Base-by-base conservation (phyloP, 352 stramenopile genomes). In the Blastocystis sp. region DNA sequence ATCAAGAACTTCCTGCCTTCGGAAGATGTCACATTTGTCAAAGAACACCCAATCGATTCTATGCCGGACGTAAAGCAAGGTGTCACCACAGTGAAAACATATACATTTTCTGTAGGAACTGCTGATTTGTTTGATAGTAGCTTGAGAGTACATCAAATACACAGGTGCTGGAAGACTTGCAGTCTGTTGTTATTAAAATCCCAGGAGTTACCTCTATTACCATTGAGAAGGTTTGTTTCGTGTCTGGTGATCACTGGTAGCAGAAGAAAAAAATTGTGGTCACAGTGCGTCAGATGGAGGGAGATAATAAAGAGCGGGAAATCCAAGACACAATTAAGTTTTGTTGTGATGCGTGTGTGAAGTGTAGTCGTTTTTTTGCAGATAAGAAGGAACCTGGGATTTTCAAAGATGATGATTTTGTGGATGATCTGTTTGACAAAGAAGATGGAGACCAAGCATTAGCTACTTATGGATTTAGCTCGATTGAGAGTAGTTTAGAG, bases 401-500 rank as follows among this genome's bases (percentile, higher is more conserved):
- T n/a, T 59, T 59, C 20, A 59, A 59, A 59, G 50, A 59, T n/a
- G 50, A 59, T 59, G 73, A 53, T 20, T 84, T 84, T 26, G 73
- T 84, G 29, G 73, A 84, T 68, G 73, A 84, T 29, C 39, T 84
- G 34, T 84, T 84, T 37, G 43, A 29, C 13, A 84, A 68, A 39
- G 73, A 84, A 26, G 73, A 84, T 7, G 55, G 62, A 45, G 73
- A 84, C 73, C 37, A 84, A 23, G 73, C 73, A 4, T 43, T 84
- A 8, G 55, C 73, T 9, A 68, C 34, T n/a, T 84, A 84, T 68
- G 73, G 73, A 29, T 84, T 84, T 34, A 84, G 73, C 73, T 84
- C 73, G 56, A 84, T 84, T 15, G 73, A 84, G 29, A 84, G 73
- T 45, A 50, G 73, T 84, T 68, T 84, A 53, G 73, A 84, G 73